Evolutionary conservation across 1,284 basidiomycete genomes (phyloP), one percentile per base, ranked within the genome.

Genomic region (Puccinia triticina): DNA sequence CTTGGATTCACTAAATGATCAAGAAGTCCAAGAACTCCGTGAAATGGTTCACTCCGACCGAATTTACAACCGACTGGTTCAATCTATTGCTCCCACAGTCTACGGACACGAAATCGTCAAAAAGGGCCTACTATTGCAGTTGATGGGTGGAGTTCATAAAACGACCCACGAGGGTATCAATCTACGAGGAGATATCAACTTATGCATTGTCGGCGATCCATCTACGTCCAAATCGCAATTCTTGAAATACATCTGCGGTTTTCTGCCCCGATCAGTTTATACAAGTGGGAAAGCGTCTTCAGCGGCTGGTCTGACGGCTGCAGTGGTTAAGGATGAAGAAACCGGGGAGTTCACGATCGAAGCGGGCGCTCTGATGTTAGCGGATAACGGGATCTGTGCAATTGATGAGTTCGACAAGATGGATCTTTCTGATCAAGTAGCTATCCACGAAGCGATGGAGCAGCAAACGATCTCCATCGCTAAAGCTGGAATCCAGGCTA

Each of bases 401-500:
- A 99, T 99, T 86, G 97, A 99, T 89, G 97, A 99, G 88, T 99
- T 99, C 87, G 96, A 99, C 91, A 99, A 99, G 89, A 99, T 99
- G 97, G 96, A 99, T 87, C 91, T 98, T 71, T 92, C 94, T 1
- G 97, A 99, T 88, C 97, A 99, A 87, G 95, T 99, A 64, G 97
- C 97, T 50, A 99, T 99, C 85, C 97, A 99, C 90, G 96, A 99
- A 90, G 96, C 97, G 1, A 99, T 99, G 96, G 96, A 99, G 91
- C 96, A 99, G 88, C 96, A 99, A 89, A 99, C 96, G 0, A 98
- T 99, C 86, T 98, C 95, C 50, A 98, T 99, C 85, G 97, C 97
- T 77, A 99, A 99, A 88, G 97, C 97, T 2, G 97, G 97, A 83
- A 98, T 99, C 85, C 96, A 99, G 86, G 96, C 97, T 0, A 99